Evolutionary conservation across 2,329 filamentous ascomycete species (phyloP).

Genomic region (Aspergillus sp.): DNA sequence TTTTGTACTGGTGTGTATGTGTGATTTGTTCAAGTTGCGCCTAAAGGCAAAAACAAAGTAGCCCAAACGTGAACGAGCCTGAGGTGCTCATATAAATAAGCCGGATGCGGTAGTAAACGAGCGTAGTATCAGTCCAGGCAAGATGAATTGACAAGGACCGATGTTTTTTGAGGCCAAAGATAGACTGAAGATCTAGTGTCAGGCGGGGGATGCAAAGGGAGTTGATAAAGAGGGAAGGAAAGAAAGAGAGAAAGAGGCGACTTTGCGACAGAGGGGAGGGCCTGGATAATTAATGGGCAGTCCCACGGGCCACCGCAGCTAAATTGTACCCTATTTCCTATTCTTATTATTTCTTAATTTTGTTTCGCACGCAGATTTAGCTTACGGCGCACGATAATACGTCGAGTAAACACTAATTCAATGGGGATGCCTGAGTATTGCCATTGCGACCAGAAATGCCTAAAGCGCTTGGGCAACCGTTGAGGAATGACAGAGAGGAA

Average conservation of each 20-base stretch:
- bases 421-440: constrained; percentile 4
- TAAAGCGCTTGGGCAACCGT: constrained; percentile 9
- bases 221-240: constrained; percentile 3
- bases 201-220: background rate
- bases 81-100: constrained; percentile 2
- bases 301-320: background rate
- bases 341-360: constrained; percentile 5
- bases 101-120: constrained; percentile 5
- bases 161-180: background rate
- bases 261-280: constrained; percentile 11
- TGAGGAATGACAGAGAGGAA: constrained; percentile 18
- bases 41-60: background rate
- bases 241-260: constrained; percentile 10
- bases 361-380: background rate
- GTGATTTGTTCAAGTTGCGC: constrained; percentile 1
- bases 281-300: constrained; percentile 12
- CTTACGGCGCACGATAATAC: constrained; percentile 1
- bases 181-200: background rate
- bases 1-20: background rate
- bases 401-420: background rate
- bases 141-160: background rate
- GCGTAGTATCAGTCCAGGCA: background rate
- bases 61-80: background rate
- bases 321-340: background rate
- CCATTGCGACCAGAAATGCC: constrained; percentile 13